Conservation (phyloP, 1,284 basidiomycete species). For the Microstroma glucosiphilum region DNA sequence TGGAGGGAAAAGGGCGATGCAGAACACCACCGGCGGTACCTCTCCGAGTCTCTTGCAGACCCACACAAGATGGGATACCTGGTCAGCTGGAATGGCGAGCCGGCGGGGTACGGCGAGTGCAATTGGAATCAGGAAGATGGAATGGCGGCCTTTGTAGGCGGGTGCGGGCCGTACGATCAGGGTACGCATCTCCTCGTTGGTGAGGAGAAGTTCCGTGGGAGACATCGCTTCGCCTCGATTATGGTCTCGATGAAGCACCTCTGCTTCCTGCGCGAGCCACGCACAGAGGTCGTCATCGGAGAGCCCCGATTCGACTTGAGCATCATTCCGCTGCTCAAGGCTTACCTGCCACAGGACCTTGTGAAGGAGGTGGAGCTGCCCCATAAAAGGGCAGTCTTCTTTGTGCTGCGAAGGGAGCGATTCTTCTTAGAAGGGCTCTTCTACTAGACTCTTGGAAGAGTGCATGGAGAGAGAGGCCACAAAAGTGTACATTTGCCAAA, state of each 20-base stretch:
- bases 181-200: conserved; percentile 57
- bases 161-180: conserved; percentile 56
- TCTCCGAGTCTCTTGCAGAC: conserved; percentile 53
- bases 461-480: no score
- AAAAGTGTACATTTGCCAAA: no score
- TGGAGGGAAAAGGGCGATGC: conserved; percentile 58
- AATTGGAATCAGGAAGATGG: conserved; percentile 57
- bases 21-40: conserved; percentile 56
- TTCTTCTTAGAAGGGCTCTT: conserved; percentile 28
- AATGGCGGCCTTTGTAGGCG: conserved; percentile 28
- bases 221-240: conserved; percentile 22
- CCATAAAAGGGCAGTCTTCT: conserved; percentile 24
- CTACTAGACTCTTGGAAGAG: conserved; percentile 10
- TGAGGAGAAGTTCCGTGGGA: conserved; percentile 56
- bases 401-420: conserved; percentile 20
- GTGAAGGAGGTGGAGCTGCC: conserved; percentile 26
- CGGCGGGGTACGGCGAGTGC: conserved; percentile 59
- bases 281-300: conserved; percentile 25
- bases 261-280: conserved; percentile 27
- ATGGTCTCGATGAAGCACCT: conserved; percentile 29
- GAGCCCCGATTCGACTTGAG: conserved; percentile 24
- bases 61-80: conserved; percentile 56
- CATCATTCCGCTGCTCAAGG: conserved; percentile 22
- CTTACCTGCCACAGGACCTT: conserved; percentile 23
- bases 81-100: conserved; percentile 58